phyloP scores from a whole-genome alignment of 2,329 filamentous ascomycete genomes.

The Fusarium sp. region DNA sequence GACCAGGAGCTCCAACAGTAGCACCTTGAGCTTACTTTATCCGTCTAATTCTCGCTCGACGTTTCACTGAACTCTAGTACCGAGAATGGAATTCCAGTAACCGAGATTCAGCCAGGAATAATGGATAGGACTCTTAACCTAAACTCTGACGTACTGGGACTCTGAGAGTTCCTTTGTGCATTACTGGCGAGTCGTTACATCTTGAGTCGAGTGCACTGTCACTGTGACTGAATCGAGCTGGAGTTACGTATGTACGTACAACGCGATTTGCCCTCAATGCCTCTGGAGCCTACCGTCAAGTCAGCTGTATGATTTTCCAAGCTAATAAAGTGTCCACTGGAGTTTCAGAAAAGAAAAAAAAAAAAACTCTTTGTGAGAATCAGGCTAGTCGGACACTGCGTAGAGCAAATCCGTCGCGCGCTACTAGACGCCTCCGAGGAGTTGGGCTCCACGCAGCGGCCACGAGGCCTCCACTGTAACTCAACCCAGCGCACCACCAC shows the following conservation, averaged over 20 bases:
- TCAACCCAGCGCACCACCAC: constrained; percentile 32
- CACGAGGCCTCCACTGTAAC: constrained; percentile 36
- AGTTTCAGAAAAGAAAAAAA: constrained; percentile 29
- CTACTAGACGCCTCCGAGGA: constrained; percentile 39
- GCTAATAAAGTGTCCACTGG: constrained; percentile 31
- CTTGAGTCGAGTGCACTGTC: constrained; percentile 1
- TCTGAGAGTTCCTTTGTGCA: background rate
- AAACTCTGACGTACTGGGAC: background rate
- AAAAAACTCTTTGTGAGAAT: constrained; percentile 22
- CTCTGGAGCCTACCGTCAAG: background rate
- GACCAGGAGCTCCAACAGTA: background rate
- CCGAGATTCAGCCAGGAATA: constrained; percentile 10
- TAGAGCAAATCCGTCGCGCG: constrained; percentile 29
- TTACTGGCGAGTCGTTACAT: constrained; percentile 1
- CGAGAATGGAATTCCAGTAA: background rate
- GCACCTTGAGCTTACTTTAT: constrained; percentile 11
- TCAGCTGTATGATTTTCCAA: background rate
- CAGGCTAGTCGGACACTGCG: constrained; percentile 26
- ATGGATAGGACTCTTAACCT: background rate
- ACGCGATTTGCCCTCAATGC: constrained; percentile 6
- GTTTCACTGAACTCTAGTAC: constrained; percentile 20
- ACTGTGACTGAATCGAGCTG: background rate
- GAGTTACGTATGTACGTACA: constrained; percentile 13
- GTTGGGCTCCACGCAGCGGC: constrained; percentile 38
- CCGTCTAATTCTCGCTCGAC: constrained; percentile 15